phyloP scores from a whole-genome alignment of 2,329 filamentous ascomycete genomes.

The Cylindrodendrum hubeiense region DNA sequence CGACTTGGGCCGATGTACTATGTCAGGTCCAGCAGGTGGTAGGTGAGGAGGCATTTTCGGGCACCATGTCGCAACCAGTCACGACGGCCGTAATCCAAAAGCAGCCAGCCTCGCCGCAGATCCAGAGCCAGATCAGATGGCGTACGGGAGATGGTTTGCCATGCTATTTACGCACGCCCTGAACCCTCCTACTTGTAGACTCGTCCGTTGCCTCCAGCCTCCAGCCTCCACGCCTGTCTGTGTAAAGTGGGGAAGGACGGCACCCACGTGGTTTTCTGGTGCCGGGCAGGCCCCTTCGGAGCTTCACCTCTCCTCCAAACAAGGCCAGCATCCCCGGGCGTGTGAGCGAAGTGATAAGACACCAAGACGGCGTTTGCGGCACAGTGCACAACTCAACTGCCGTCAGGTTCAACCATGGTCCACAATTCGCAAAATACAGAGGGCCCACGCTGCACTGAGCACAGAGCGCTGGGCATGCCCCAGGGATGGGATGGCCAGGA shows the following conservation, averaged over 20 bases:
- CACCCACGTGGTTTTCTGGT: constrained; percentile 19
- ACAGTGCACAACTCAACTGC: constrained; percentile 26
- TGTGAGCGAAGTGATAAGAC: constrained; percentile 11
- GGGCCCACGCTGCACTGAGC: constrained; percentile 3
- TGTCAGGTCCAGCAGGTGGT: not conserved
- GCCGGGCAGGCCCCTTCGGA: not conserved
- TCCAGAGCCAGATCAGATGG: not conserved
- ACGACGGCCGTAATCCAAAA: not conserved
- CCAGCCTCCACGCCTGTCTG: not conserved
- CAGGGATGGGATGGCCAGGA: not conserved
- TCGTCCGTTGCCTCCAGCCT: not conserved
- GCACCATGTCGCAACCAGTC: not conserved
- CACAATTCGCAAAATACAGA: not conserved
- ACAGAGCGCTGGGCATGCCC: not conserved
- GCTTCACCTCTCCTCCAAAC: constrained; percentile 4
- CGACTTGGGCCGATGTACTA: not conserved
- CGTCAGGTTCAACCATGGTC: constrained; percentile 5
- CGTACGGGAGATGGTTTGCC: not conserved
- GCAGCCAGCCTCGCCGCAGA: not conserved
- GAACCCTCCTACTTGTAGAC: not conserved
- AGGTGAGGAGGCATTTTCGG: not conserved
- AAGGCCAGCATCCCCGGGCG: constrained; percentile 7
- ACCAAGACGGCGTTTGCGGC: constrained; percentile 14
- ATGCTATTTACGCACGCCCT: not conserved
- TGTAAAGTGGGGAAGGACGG: constrained; percentile 1